Conservation (phyloP, 768 basidiomycete species). For the Tylopilus cervinicoccineus region DNA sequence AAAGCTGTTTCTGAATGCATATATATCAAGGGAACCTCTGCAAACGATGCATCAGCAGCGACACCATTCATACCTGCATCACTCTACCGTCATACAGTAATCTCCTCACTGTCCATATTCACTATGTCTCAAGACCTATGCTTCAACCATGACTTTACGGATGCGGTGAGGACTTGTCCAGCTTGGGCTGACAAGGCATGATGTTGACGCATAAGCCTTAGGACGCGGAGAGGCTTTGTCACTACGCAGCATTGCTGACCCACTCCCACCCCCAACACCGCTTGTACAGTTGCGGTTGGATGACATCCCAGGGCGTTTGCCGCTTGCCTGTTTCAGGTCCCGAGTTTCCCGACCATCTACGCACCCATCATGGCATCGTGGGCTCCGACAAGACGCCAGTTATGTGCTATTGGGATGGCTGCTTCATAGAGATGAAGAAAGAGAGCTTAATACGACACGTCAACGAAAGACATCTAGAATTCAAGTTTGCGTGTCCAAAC, state of each 20-base stretch:
- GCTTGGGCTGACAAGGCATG: background rate
- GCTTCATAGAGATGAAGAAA: slow-evolving; percentile 19
- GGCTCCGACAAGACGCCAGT: slow-evolving; percentile 12
- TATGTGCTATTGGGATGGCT: slow-evolving; percentile 19
- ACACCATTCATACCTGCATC: slow-evolving; percentile 1
- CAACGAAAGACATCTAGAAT: slow-evolving; percentile 22
- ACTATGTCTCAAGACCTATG: background rate
- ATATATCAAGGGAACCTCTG: slow-evolving; percentile 15
- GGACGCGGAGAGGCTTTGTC: slow-evolving; percentile 5
- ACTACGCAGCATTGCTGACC: background rate
- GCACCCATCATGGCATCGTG: slow-evolving; percentile 15
- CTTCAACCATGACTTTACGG: slow-evolving; percentile 10
- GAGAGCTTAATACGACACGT: slow-evolving; percentile 28
- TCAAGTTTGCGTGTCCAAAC: slow-evolving; percentile 10
- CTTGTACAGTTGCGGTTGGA: slow-evolving; percentile 19
- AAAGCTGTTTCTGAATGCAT: slow-evolving; percentile 10
- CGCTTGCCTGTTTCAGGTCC: background rate
- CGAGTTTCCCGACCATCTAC: slow-evolving; percentile 21
- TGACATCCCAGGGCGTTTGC: background rate
- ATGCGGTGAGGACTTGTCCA: slow-evolving; percentile 4
- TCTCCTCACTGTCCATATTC: background rate
- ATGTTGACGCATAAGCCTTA: slow-evolving; percentile 6
- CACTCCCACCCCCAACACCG: slow-evolving; percentile 6
- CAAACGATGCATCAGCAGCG: slow-evolving; percentile 4
- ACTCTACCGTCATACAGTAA: background rate